A percentile compares a stretch with the other conserved stretches of the same genome.
Evolutionary conservation across 495 filamentous ascomycete species (phyloP).

Genomic region (Pseudotulostoma volvatum): DNA sequence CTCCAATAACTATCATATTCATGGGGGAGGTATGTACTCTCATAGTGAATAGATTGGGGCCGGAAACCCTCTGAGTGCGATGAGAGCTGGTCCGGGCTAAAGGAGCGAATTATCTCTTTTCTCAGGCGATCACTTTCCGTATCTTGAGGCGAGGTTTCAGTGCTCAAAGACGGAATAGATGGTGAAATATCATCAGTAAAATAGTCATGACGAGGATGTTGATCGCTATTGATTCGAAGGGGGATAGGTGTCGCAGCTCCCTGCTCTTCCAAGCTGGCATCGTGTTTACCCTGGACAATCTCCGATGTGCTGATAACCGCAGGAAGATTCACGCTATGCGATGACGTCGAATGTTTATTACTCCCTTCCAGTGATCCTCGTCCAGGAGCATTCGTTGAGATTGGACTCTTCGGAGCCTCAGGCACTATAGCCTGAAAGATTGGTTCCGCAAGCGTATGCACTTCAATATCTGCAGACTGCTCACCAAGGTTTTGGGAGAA

Average conservation of each 20-base stretch:
- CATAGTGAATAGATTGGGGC: slow-evolving; percentile 12
- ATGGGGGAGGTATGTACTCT: slow-evolving; percentile 35
- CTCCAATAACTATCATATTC: slow-evolving; percentile 49
- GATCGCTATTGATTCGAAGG: not conserved
- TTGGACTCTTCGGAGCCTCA: no score
- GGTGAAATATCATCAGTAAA: slow-evolving; percentile 18
- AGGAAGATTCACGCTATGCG: no score
- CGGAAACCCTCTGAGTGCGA: slow-evolving; percentile 11
- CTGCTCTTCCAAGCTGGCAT: no score
- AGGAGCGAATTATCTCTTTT: slow-evolving; percentile 67
- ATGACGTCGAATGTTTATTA: no score
- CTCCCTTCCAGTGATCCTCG: no score
- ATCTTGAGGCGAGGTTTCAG: slow-evolving; percentile 39
- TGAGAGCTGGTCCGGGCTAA: slow-evolving; percentile 34
- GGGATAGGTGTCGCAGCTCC: not conserved
- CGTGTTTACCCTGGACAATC: no score
- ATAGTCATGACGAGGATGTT: not conserved
- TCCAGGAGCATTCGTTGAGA: no score
- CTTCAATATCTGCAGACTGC: no score
- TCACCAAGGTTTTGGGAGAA: no score
- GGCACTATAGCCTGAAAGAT: no score
- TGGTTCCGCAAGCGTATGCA: no score
- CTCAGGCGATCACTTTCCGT: slow-evolving; percentile 61
- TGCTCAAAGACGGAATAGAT: slow-evolving; percentile 38
- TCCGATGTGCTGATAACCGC: no score